Conservation (phyloP, 2,329 filamentous ascomycete species). For the Fusarium torreyae region DNA sequence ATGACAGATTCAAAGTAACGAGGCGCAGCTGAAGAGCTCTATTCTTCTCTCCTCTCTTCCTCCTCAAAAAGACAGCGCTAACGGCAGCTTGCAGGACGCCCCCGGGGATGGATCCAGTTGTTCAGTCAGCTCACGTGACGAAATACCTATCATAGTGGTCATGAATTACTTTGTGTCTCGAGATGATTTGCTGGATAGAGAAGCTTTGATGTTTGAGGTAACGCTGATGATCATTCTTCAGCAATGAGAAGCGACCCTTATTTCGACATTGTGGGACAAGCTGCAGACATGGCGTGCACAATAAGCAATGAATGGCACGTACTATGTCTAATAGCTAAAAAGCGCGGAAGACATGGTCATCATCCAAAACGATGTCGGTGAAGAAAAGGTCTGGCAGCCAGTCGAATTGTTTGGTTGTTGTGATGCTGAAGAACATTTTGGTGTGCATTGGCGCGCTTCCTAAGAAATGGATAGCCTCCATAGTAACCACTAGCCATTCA, state of each 20-base stretch:
- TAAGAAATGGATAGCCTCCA: constrained; percentile 1
- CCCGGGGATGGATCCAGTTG: constrained; percentile 25
- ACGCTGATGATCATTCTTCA: constrained; percentile 24
- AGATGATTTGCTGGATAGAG: constrained; percentile 29
- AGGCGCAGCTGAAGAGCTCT: constrained; percentile 40
- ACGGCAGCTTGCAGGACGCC: constrained; percentile 37
- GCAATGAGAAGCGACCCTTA: constrained; percentile 4
- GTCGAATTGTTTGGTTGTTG: not conserved
- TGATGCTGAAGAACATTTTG: constrained; percentile 16
- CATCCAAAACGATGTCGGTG: constrained; percentile 16
- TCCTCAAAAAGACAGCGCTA: constrained; percentile 34
- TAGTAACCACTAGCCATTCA: not conserved
- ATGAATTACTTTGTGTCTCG: constrained; percentile 32
- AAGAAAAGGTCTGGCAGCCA: not conserved
- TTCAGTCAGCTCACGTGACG: constrained; percentile 38
- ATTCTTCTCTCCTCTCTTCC: constrained; percentile 12
- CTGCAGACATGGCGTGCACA: not conserved
- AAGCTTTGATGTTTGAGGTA: constrained; percentile 24
- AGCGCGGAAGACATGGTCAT: not conserved
- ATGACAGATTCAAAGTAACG: constrained; percentile 38
- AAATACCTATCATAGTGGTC: not conserved
- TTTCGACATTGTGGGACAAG: constrained; percentile 6
- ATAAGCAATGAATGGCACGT: constrained; percentile 2
- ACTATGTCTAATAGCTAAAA: not conserved
- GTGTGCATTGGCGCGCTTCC: constrained; percentile 14